Evolutionary conservation across 306 rosid genomes (phyloP).

Genomic region (Vicia faba): DNA sequence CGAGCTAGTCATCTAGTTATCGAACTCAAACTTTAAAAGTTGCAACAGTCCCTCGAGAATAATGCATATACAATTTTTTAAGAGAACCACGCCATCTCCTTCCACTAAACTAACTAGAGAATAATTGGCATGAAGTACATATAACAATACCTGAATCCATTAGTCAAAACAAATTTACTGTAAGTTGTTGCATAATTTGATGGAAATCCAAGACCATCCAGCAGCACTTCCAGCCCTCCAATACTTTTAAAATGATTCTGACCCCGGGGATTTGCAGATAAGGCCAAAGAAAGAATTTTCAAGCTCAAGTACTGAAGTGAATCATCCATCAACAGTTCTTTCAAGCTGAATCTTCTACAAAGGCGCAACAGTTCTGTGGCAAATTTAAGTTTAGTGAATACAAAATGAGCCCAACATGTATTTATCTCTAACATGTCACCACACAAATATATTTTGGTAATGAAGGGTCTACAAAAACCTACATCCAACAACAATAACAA

Average conservation of each 20-base stretch:
- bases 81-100: constrained; percentile 14
- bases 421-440: constrained; percentile 19
- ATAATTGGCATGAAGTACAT: constrained; percentile 29
- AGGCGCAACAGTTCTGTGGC: constrained; percentile 84
- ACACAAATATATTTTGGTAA: constrained; percentile 4
- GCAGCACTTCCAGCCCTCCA: constrained; percentile 95
- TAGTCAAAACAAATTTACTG: constrained; percentile 47
- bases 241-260: constrained; percentile 97
- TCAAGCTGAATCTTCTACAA: constrained; percentile 82
- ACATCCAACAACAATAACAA: neutral
- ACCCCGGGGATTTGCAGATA: constrained; percentile 83
- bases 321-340: constrained; percentile 72
- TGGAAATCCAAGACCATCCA: constrained; percentile 94
- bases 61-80: constrained; percentile 11
- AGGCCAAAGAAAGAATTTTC: constrained; percentile 73
- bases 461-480: constrained; percentile 28
- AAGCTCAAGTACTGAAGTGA: constrained; percentile 76
- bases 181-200: constrained; percentile 61
- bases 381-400: constrained; percentile 44
- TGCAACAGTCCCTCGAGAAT: constrained; percentile 23
- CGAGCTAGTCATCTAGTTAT: constrained; percentile 14
- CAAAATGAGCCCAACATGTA: constrained; percentile 17
- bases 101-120: constrained; percentile 29
- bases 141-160: constrained; percentile 64
- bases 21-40: constrained; percentile 29